A percentile compares a stretch with the other conserved stretches of the same genome.
Conservation (phyloP, 176 grass and related monocot genomes). For the Oryza officinalis region DNA sequence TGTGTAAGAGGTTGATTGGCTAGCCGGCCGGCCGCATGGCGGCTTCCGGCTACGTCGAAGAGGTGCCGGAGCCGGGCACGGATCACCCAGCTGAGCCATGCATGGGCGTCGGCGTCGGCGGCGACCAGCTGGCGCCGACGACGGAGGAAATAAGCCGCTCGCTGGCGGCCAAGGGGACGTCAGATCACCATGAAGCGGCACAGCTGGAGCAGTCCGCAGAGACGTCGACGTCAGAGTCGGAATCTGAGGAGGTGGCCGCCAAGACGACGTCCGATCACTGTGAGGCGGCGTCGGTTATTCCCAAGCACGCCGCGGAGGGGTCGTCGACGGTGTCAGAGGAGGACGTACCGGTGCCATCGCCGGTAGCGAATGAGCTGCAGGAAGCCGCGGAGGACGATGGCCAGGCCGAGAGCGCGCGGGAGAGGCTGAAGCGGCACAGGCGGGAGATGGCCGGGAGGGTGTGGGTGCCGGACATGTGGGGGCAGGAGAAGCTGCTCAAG, state of each 20-base stretch:
- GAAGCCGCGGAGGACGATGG: neutral
- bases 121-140: neutral
- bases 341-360: neutral
- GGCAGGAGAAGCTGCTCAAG: constrained; percentile 68
- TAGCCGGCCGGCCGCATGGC: constrained; percentile 28
- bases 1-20: neutral
- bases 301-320: neutral
- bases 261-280: neutral
- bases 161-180: neutral
- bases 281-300: neutral
- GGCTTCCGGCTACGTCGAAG: constrained; percentile 26
- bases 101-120: neutral
- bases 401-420: constrained; percentile 30
- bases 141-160: neutral
- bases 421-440: constrained; percentile 67
- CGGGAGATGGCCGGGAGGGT: constrained; percentile 60
- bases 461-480: constrained; percentile 72
- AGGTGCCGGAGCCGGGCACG: neutral
- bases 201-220: neutral
- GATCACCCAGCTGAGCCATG: neutral
- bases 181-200: neutral
- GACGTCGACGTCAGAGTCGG: neutral
- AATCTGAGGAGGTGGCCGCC: neutral
- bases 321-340: neutral
- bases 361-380: neutral